Conservation (phyloP, 805 yeast genomes). For the Zygosaccharomyces lentus region DNA sequence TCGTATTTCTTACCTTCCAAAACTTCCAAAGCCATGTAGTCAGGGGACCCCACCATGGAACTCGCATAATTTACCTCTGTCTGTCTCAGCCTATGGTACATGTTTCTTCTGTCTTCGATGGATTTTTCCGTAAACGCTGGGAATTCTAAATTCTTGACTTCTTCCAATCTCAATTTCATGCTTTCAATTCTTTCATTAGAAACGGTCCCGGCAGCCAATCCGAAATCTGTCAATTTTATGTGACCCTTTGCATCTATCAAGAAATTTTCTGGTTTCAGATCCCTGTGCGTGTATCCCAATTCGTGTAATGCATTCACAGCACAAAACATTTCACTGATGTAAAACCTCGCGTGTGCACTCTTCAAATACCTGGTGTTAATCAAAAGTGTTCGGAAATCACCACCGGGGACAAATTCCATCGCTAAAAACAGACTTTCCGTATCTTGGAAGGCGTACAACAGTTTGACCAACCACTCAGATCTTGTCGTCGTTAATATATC, state of each 20-base stretch:
- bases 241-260: conserved; percentile 87
- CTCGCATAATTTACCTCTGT: conserved; percentile 81
- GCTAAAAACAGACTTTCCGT: conserved; percentile 85
- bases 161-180: conserved; percentile 67
- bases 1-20: conserved; percentile 91
- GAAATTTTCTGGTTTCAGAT: conserved; percentile 92
- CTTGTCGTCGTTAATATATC: conserved; percentile 95
- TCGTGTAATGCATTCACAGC: conserved; percentile 92
- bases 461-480: conserved; percentile 92
- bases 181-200: conserved; percentile 90
- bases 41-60: conserved; percentile 97
- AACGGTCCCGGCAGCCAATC: conserved; percentile 94
- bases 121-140: conserved; percentile 62
- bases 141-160: conserved; percentile 71
- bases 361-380: conserved; percentile 89
- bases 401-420: conserved; percentile 99
- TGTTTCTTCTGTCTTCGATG: conserved; percentile 78
- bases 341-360: conserved; percentile 94
- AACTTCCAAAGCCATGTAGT: conserved; percentile 97
- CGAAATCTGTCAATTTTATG: conserved; percentile 92
- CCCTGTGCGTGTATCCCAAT: conserved; percentile 94
- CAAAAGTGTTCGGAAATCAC: conserved; percentile 91
- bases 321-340: conserved; percentile 92
- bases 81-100: conserved; percentile 75
- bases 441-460: conserved; percentile 94